These are phyloP conservation scores for Talaromyces marneffei DNA, from an alignment of 2,329 filamentous ascomycete species.

Conservation along the genomic window DNA sequence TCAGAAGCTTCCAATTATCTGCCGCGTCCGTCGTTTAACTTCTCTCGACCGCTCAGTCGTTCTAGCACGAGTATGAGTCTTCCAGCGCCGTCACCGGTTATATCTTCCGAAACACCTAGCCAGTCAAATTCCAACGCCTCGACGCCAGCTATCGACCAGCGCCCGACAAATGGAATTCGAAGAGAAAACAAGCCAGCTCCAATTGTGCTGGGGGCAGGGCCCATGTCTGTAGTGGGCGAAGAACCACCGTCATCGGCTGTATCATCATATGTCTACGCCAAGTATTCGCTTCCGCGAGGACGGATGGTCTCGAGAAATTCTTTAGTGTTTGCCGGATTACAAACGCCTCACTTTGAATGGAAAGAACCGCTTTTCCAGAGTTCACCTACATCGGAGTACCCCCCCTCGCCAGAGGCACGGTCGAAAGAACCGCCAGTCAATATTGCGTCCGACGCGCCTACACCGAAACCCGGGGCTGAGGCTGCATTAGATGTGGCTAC, in stretches of 20 bases:
- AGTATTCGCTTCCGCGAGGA: slow-evolving; percentile 75
- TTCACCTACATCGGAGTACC: slow-evolving; percentile 29
- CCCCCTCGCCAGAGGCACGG: slow-evolving; percentile 27
- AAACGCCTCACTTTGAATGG: slow-evolving; percentile 57
- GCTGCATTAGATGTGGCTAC: slow-evolving; percentile 6
- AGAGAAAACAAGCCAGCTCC: slow-evolving; percentile 26
- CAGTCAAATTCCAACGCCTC: slow-evolving; percentile 1
- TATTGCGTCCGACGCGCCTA: background rate
- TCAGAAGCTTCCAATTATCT: slow-evolving; percentile 71
- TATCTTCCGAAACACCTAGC: slow-evolving; percentile 27
- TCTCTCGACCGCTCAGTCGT: slow-evolving; percentile 79
- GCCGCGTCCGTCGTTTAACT: slow-evolving; percentile 78
- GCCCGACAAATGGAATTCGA: slow-evolving; percentile 13
- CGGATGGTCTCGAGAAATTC: slow-evolving; percentile 68
- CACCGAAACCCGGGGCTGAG: background rate
- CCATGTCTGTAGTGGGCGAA: slow-evolving; percentile 20
- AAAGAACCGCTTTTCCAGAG: slow-evolving; percentile 51
- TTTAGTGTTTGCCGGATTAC: slow-evolving; percentile 51
- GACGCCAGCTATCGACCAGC: background rate
- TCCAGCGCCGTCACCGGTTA: slow-evolving; percentile 28
- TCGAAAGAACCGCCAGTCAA: background rate
- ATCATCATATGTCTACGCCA: slow-evolving; percentile 79
- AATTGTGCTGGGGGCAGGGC: slow-evolving; percentile 23
- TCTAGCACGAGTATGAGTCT: slow-evolving; percentile 33
- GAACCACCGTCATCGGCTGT: slow-evolving; percentile 42